Conservation (phyloP, 108 stramenopile genomes). For the Nitzschia inconspicua region DNA sequence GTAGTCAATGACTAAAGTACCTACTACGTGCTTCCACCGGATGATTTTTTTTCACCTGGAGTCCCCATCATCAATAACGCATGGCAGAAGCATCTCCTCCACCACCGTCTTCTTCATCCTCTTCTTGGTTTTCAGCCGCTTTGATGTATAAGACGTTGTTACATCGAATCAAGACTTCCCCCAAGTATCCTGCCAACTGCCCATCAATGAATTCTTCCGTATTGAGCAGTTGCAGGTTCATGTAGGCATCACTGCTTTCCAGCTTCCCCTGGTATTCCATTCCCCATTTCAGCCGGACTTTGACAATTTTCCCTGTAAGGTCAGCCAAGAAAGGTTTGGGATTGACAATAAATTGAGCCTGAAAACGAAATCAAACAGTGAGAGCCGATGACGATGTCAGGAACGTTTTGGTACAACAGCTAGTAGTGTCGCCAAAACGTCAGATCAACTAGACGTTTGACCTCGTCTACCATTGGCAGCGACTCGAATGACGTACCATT, state of each 20-base stretch:
- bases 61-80: not conserved
- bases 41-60: not conserved
- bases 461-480: too few species aligned
- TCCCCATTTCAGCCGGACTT: conserved; percentile 99
- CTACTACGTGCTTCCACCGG: conserved; percentile 4
- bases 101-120: conserved; percentile 21
- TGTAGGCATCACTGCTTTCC: conserved; percentile 92
- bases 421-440: too few species aligned
- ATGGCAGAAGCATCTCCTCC: conserved; percentile 5
- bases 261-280: conserved; percentile 96
- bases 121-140: conserved; percentile 53
- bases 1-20: not conserved
- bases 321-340: conserved; percentile 97
- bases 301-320: conserved; percentile 89
- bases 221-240: conserved; percentile 91
- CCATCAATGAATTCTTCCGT: conserved; percentile 97
- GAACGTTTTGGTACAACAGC: too few species aligned
- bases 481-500: too few species aligned
- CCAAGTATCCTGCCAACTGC: conserved; percentile 89
- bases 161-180: conserved; percentile 97
- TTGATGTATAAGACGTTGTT: conserved; percentile 98
- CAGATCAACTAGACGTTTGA: too few species aligned
- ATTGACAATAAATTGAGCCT: conserved; percentile 93
- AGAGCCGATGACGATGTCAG: too few species aligned
- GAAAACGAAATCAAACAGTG: too few species aligned